A percentile compares a stretch with the other conserved stretches of the same genome.
Evolutionary conservation across 345 rosid genomes (phyloP).

Genomic region (Populus davidiana): DNA sequence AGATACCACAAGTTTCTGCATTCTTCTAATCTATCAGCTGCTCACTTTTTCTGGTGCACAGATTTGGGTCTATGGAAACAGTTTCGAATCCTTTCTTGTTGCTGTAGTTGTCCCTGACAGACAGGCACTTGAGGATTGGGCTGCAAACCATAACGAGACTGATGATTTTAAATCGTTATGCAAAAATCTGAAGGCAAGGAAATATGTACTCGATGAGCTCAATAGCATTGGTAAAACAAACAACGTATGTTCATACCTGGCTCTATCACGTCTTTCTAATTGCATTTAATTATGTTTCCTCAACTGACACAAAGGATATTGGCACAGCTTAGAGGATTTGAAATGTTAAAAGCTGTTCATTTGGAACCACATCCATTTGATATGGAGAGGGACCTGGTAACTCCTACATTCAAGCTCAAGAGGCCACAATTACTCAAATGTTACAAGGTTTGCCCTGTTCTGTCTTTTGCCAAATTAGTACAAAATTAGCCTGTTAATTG

Average conservation of each 20-base stretch:
- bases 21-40: background rate
- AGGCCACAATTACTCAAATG: constrained; percentile 82
- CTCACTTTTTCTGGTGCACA: constrained; percentile 19
- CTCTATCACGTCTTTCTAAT: background rate
- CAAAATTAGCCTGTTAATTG: too few species aligned
- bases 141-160: constrained; percentile 38
- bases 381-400: constrained; percentile 78
- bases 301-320: constrained; percentile 12
- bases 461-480: background rate
- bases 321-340: constrained; percentile 84
- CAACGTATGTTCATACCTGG: constrained; percentile 42
- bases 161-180: constrained; percentile 68
- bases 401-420: constrained; percentile 87
- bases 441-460: constrained; percentile 57
- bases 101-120: constrained; percentile 78
- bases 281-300: background rate
- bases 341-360: constrained; percentile 77
- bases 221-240: constrained; percentile 62
- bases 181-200: constrained; percentile 57
- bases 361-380: constrained; percentile 78
- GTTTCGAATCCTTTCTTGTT: constrained; percentile 89
- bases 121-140: constrained; percentile 82
- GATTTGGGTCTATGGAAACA: constrained; percentile 95
- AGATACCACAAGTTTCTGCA: background rate
- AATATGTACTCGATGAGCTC: constrained; percentile 73